A percentile compares a stretch with the other conserved stretches of the same genome.
Conservation (phyloP, 2,329 filamentous ascomycete genomes). For the Daldinia eschscholtzii region DNA sequence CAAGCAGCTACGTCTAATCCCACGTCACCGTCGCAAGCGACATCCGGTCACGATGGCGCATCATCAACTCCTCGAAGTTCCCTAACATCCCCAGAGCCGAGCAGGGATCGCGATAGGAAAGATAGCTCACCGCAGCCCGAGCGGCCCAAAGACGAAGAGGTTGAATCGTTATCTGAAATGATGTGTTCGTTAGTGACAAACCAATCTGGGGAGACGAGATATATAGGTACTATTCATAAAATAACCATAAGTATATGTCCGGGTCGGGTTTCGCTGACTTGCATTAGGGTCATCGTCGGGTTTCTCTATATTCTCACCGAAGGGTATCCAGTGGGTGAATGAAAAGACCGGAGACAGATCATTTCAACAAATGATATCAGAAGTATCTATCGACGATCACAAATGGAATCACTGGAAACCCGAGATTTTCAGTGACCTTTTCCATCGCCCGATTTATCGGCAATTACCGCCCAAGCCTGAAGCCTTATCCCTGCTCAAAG, state of each 20-base stretch:
- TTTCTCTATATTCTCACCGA: conserved; percentile 98
- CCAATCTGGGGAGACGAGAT: conserved; percentile 92
- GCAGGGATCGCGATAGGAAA: conserved; percentile 57
- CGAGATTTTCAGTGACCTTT: conserved; percentile 95
- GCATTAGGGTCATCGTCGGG: conserved; percentile 88
- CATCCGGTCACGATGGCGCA: conserved; percentile 58
- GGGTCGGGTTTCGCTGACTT: conserved; percentile 22
- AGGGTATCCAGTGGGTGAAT: conserved; percentile 98
- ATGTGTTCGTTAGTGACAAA: conserved; percentile 99
- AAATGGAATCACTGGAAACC: conserved; percentile 99
- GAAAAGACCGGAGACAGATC: conserved; percentile 96
- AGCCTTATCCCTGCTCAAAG: conserved; percentile 86
- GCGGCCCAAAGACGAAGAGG: conserved; percentile 71
- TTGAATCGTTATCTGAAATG: conserved; percentile 93
- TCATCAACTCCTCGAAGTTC: conserved; percentile 66
- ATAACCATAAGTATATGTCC: conserved; percentile 16
- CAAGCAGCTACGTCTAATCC: conserved; percentile 62
- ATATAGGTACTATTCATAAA: conserved; percentile 75
- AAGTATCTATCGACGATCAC: conserved; percentile 90
- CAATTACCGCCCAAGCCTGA: conserved; percentile 88
- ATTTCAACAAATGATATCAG: conserved; percentile 94
- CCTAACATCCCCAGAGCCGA: conserved; percentile 66
- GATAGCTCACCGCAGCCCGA: conserved; percentile 57
- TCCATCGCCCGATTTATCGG: conserved; percentile 85
- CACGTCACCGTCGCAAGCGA: conserved; percentile 64